Conservation (phyloP, 2,329 filamentous ascomycete genomes). For the Colletotrichum tofieldiae region DNA sequence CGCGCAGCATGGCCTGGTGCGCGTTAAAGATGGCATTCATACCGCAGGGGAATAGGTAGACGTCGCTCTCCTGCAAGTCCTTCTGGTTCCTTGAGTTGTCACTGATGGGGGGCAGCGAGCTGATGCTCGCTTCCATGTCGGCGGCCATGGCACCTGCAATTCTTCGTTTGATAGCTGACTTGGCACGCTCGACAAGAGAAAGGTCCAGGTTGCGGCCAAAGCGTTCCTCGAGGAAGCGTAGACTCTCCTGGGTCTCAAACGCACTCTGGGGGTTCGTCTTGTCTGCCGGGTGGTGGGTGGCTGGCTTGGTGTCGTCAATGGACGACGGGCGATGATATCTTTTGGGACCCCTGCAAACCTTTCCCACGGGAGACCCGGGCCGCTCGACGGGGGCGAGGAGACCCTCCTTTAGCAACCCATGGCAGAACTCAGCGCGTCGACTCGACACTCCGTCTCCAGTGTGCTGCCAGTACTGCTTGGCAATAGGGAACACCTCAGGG, state of each 20-base stretch:
- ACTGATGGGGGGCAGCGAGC: slow-evolving; percentile 65
- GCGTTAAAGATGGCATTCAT: slow-evolving; percentile 97
- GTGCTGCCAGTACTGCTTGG: slow-evolving; percentile 99
- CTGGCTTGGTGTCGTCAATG: slow-evolving; percentile 52
- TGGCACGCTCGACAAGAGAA: slow-evolving; percentile 84
- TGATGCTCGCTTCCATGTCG: slow-evolving; percentile 74
- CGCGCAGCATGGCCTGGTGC: slow-evolving; percentile 80
- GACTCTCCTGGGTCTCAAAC: slow-evolving; percentile 74
- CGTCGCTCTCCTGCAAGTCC: slow-evolving; percentile 85
- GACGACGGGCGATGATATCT: slow-evolving; percentile 79
- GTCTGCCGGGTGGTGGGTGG: slow-evolving; percentile 44
- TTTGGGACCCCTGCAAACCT: slow-evolving; percentile 78
- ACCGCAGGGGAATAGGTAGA: slow-evolving; percentile 89
- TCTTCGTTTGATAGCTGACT: slow-evolving; percentile 85
- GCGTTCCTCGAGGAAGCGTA: slow-evolving; percentile 90
- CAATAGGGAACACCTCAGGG: slow-evolving; percentile 75
- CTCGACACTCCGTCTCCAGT: slow-evolving; percentile 94
- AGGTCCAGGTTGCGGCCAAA: slow-evolving; percentile 93
- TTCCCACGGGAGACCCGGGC: slow-evolving; percentile 50
- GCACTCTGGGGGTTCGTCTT: slow-evolving; percentile 43
- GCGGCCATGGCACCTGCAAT: slow-evolving; percentile 89
- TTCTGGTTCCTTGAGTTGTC: slow-evolving; percentile 69
- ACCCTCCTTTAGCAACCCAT: slow-evolving; percentile 80
- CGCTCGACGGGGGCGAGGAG: slow-evolving; percentile 61
- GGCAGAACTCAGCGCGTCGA: slow-evolving; percentile 91